Evolutionary conservation across 352 stramenopile genomes (phyloP), one percentile per base, ranked within the genome.

Genomic region (Thraustotheca clavata): DNA sequence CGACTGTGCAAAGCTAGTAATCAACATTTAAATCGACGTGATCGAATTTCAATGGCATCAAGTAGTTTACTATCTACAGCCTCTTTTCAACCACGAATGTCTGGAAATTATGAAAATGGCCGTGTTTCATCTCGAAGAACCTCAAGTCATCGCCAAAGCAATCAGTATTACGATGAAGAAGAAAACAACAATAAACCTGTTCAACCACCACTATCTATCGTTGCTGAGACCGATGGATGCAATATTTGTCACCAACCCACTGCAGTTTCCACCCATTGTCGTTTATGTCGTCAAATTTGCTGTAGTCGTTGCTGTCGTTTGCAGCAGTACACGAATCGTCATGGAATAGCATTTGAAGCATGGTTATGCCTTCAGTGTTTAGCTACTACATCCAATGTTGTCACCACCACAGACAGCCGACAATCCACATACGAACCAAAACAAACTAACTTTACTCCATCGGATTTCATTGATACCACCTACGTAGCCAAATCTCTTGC

Each of bases 211-310:
- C 49, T 38, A 1, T 2, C 49, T 31, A 39, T 33, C 22, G 22
- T 59, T 2, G 24, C 43, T 31, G 43, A 52, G 43, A 24, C 43
- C 9, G 43, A 52, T 31, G 24, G 24, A 31, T 52, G 43, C n/a
- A 52, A 31, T 31, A 24, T 52, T 11, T 52, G 43, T 31, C 43
- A 31, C 24, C 43, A 52, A 24, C 43, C 43, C 1, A 24, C 43
- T 1, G 2, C 38, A 11, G 20, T n/a, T 4, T 36, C 57, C 1
- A 50, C 26, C 4, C 16, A 22, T 1, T 65, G 57, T n/a, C 57
- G 57, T 11, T 46, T 65, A 7, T 65, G 57, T 38, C 38, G 57
- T 9, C 35, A 54, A 16, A 11, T 18, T 9, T 65, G 57, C 57
- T 65, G 57, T 32, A 18, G n/a, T 11, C 24, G 11, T 4, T 65